A percentile compares a stretch with the other conserved stretches of the same genome.
These are phyloP conservation scores for Pyrus communis DNA, from an alignment of 306 rosid genomes.

Conservation along the genomic window DNA sequence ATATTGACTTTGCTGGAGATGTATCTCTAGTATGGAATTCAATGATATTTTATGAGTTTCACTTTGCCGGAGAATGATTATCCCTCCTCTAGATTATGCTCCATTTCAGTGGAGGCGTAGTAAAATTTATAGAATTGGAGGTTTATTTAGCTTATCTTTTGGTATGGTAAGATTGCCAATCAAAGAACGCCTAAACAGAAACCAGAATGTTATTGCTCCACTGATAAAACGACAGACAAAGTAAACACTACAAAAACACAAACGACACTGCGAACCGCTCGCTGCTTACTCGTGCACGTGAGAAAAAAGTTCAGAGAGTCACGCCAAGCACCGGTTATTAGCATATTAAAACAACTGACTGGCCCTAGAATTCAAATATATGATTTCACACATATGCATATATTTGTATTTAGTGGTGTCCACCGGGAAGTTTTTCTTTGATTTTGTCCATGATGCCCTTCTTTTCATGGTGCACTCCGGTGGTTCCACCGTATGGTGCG, in stretches of 20 bases:
- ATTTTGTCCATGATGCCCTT: not conserved
- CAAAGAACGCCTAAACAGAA: not conserved
- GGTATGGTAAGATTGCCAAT: not conserved
- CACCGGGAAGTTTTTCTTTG: not conserved
- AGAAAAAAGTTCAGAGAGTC: not conserved
- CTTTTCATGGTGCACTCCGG: not conserved
- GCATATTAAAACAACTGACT: not conserved
- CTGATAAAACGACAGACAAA: not conserved
- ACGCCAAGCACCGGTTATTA: not conserved
- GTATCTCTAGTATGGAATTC: no score
- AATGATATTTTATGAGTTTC: no score
- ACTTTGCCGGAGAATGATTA: no score
- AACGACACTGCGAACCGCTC: not conserved
- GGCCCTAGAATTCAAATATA: not conserved
- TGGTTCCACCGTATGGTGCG: constrained; percentile 9
- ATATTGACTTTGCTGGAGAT: no score
- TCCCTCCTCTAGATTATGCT: no score
- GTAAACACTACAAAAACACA: not conserved
- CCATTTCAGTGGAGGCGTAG: no score
- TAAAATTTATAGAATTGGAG: no score
- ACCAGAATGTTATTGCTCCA: not conserved
- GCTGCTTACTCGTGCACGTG: not conserved
- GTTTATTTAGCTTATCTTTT: no score
- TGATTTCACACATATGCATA: no score
- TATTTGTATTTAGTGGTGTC: not conserved